Base-by-base conservation (phyloP, 2,329 filamentous ascomycete species). In the Pseudogymnoascus verrucosus region DNA sequence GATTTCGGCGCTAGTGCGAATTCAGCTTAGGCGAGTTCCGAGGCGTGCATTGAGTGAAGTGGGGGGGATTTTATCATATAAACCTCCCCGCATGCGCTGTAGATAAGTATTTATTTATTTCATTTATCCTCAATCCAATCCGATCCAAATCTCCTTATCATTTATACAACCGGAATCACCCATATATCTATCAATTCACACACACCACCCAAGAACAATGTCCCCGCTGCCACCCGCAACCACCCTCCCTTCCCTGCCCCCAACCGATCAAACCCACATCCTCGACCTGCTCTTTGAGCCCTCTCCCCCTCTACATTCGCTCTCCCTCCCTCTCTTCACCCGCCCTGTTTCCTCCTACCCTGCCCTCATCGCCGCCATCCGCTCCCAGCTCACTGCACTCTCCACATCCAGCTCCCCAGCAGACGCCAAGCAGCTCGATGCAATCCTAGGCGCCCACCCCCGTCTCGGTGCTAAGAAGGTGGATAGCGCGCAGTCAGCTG, bases 251-350 rank as follows among this genome's bases (percentile, higher is more conserved):
- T 37, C 59, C 34, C 59, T 61, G 5, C n/a, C 59, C 34, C 34
- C 59, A 10, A 42, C 5, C 21, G 59, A 61, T 4, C 59, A 39
- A 23, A 61, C 34, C 21, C 59, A 39, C 37, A 19, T 40, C 34
- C 83, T 96, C 60, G 90, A 96, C 76, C 81, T 87, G 3, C 86
- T 96, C 65, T 96, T 97, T 76, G 93, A 97, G 74, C 90, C 90
- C 14, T 92, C 88, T 62, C 78, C 83, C 0, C 84, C 87, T 61
- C 84, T 97, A 1, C 91, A 93, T 74, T 79, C 82, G 11, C 80
- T 95, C 12, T 84, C 89, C 14, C 74, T 90, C 1, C 77, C 88
- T 2, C 79, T 96, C n/a, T 79, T 79, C 42, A 78, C 79, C 51
- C 76, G 81, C 59, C 74, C 78, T 1, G 93, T 91, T 74, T 69